Base-by-base conservation (phyloP, 352 stramenopile species). In the Phytophthora quininea region DNA sequence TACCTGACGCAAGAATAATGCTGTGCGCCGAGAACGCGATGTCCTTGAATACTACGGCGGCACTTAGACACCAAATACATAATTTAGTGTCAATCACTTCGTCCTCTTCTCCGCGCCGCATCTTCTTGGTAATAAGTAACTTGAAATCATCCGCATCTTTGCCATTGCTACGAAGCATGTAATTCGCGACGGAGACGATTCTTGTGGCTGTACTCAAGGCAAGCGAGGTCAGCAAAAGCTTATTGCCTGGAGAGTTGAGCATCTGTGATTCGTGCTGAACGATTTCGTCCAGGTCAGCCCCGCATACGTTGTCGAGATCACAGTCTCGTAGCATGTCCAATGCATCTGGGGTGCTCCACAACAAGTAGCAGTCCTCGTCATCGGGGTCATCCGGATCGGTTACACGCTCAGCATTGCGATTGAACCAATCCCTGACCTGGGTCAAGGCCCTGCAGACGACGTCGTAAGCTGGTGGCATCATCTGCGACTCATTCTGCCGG, bases 101-200 rank as follows among this genome's bases (percentile, higher is more conserved):
- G 74, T 91, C 45, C 31, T 73, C 50, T 30, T 62, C 50, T 49
- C 58, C 62, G 19, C 54, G 2, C 40, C 54, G 51, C 66, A 70
- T 70, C 15, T 70, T 74, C 35, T 79, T 67, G 2, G 57, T 67
- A 43, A 74, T 71, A 32, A 92, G 74, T 2, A 95, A 54, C 63
- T 91, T 91, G 57, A 91, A 95, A 51, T 95, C 84, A 56, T 95
- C 80, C 32, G 90, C 64, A 49, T 93, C 91, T 69, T 91, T 90
- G 56, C 86, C 63, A 12, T 90, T 59, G 24, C 89, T 65, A 14
- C 73, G 74, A 32, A 82, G 82, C 85, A 93, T 92, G 52, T 91
- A 95, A n/a, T 80, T 74, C 9, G 73, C 78, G n/a, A 95, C 83
- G 27, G 76, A 84, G 45, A 92, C 62, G 6, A 95, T 56, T 11